Base-by-base conservation (phyloP, 306 rosid genomes). In the Castanea mollissima region DNA sequence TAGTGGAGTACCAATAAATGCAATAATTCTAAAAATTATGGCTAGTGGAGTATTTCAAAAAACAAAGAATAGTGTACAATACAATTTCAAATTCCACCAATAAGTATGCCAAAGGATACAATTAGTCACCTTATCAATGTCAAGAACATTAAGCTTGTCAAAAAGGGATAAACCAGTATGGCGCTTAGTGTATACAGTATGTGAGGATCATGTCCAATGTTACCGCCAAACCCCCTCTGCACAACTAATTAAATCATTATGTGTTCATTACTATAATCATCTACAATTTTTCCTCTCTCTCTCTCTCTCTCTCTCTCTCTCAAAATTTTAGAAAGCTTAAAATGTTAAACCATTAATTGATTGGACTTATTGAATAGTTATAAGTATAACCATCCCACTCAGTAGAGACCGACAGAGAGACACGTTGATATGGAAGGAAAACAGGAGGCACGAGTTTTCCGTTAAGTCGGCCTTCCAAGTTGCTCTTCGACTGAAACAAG, bases 171-270 rank as follows among this genome's bases (percentile, higher is more conserved):
- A 89, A 86, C 91, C 85, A 92, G 97, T 64, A 94, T 89, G 4
- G 92, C 95, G 73, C 99, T 92, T 21, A 92, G 88, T 19, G 99
- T 93, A 83, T 90, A 90, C 57, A 89, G 79, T 62, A 93, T 54
- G 76, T 95, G 97, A 0, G 98, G 97, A 49, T 91, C 96, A 74
- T 95, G 99, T 44, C 92, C 97, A 84, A 93, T 35, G 69, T 93
- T 93, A 80, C 99, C 99, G 27, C 86, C 88, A 82, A 91, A 95
- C 19, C 97, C 99, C 80, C 99, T 23, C 99, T 90, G 85, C 76
- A 78, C 9, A 54, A 64, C 59, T 35, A 84, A 76, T 19, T 38
- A 68, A 34, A 46, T 46, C 69, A 74, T 56, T 63, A 69, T 64
- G 71, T 32, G 6, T 67, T 76, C 72, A 67, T n/a, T 6, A 35